Evolutionary conservation across 1,284 basidiomycete genomes (phyloP).

Genomic region (Chalciporus sp.): DNA sequence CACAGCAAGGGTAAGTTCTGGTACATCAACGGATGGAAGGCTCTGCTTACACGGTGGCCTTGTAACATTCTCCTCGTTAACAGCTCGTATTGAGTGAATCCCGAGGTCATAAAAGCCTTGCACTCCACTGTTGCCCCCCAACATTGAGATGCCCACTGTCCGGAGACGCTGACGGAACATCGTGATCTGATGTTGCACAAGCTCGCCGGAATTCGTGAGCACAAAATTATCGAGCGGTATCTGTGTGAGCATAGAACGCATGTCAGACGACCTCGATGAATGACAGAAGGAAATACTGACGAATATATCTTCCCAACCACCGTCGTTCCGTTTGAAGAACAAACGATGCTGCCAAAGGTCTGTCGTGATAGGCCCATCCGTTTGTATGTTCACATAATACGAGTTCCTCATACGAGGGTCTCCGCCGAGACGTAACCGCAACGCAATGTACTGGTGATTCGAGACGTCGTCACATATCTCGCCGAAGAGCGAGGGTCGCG

Average conservation of each 20-base stretch:
- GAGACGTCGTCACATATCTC: conserved; percentile 81
- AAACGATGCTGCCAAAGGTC: conserved; percentile 91
- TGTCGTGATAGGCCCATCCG: conserved; percentile 72
- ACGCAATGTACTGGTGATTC: conserved; percentile 73
- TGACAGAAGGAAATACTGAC: conserved; percentile 45
- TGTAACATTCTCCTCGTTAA: conserved; percentile 56
- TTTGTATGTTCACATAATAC: conserved; percentile 90
- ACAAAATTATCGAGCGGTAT: conserved; percentile 84
- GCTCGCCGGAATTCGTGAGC: conserved; percentile 80
- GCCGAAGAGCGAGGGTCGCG: conserved; percentile 77
- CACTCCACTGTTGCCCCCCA: conserved; percentile 76
- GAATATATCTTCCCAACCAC: conserved; percentile 83
- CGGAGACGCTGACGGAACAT: conserved; percentile 79
- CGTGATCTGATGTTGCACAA: conserved; percentile 65
- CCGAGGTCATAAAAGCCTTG: conserved; percentile 76
- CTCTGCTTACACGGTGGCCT: conserved; percentile 40
- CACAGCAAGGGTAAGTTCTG: background rate
- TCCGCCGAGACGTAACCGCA: conserved; percentile 74
- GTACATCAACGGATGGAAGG: background rate
- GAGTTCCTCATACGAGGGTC: conserved; percentile 72
- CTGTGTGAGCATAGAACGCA: conserved; percentile 37
- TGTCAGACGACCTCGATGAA: conserved; percentile 6
- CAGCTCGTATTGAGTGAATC: conserved; percentile 68
- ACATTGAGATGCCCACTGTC: conserved; percentile 81
- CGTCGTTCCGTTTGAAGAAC: conserved; percentile 71